Evolutionary conservation across 2,329 filamentous ascomycete genomes (phyloP).

Genomic region (Talaromyces sp.): DNA sequence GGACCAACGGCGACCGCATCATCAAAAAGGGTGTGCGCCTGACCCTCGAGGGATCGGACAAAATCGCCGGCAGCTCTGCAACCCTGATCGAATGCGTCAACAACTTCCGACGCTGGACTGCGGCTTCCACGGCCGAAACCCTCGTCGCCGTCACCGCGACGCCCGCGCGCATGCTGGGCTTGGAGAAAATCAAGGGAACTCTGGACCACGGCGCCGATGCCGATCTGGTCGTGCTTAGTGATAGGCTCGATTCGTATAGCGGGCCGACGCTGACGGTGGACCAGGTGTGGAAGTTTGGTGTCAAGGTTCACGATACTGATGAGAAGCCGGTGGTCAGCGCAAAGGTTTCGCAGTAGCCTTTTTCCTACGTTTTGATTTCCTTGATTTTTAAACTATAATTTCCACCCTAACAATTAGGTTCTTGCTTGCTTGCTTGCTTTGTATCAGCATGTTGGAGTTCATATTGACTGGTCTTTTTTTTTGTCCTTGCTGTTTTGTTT

Average conservation of each 20-base stretch:
- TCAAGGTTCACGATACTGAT: slow-evolving; percentile 35
- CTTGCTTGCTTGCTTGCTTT: neutral
- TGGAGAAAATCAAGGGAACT: slow-evolving; percentile 36
- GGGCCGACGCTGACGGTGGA: slow-evolving; percentile 33
- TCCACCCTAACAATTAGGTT: neutral
- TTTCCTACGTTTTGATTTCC: neutral
- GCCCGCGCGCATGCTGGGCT: slow-evolving; percentile 35
- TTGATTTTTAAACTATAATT: neutral
- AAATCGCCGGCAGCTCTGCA: slow-evolving; percentile 65
- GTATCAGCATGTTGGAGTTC: neutral
- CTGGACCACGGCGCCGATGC: slow-evolving; percentile 38
- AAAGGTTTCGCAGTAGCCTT: neutral
- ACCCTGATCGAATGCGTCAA: slow-evolving; percentile 42
- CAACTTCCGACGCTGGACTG: slow-evolving; percentile 40
- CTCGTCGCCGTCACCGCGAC: slow-evolving; percentile 37
- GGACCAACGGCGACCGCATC: slow-evolving; percentile 69
- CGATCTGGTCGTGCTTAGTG: slow-evolving; percentile 37
- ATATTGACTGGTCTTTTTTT: neutral
- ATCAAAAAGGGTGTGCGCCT: slow-evolving; percentile 62
- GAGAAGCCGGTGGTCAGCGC: neutral
- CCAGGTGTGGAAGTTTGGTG: slow-evolving; percentile 42
- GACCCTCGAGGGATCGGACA: slow-evolving; percentile 71
- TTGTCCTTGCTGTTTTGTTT: neutral
- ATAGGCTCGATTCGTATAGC: slow-evolving; percentile 26
- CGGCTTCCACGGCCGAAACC: slow-evolving; percentile 34